phyloP scores from a whole-genome alignment of 371 early-diverging fungal species.

The Mucor racemosus region DNA sequence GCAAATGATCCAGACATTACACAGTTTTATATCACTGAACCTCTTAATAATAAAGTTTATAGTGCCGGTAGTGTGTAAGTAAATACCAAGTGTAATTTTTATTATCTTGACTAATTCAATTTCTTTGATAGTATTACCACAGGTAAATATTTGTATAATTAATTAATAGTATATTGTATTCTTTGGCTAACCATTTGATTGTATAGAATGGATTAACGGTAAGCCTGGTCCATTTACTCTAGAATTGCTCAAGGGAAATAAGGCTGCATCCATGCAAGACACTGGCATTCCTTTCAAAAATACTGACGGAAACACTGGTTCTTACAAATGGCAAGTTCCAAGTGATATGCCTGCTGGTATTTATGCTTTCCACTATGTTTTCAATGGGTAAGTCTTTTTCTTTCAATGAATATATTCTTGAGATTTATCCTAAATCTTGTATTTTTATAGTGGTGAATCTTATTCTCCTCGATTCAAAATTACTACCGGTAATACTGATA shows the following conservation, averaged over 20 bases:
- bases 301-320: not conserved
- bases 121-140: not conserved
- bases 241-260: not conserved
- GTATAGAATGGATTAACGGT: not conserved
- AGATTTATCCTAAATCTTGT: too few species aligned
- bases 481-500: not conserved
- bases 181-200: not conserved
- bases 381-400: not conserved
- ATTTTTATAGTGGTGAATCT: not conserved
- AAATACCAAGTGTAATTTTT: not conserved
- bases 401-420: too few species aligned
- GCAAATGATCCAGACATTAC: not conserved
- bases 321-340: slow-evolving; percentile 5
- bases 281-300: not conserved
- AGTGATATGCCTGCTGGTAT: not conserved
- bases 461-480: slow-evolving; percentile 5
- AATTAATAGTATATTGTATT: too few species aligned
- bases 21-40: not conserved
- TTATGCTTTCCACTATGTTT: slow-evolving; percentile 2
- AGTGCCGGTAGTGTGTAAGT: slow-evolving; percentile 4
- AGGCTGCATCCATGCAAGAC: not conserved
- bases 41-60: not conserved
- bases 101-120: not conserved
- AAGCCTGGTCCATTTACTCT: not conserved
- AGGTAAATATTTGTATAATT: not conserved